Evolutionary conservation across 306 rosid species (phyloP), one percentile per base, ranked within the genome.

Genomic region (Gastrolobium bilobum): DNA sequence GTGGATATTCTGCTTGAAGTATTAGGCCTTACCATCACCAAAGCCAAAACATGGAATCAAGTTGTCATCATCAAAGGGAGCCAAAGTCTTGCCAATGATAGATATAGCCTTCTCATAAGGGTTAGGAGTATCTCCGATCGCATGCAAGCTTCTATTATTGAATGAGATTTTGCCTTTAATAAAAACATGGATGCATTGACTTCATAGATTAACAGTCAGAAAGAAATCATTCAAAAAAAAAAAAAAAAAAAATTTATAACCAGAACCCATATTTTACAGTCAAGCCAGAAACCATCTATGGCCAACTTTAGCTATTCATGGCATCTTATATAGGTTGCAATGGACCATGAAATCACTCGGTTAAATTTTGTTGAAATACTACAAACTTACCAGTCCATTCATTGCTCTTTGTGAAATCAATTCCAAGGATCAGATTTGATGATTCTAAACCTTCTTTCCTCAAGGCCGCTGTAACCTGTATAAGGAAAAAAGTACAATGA

Each of bases 31-130:
- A 94, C 97, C 90, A 84, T 92, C 97, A 69, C 99, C 99, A 81
- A 94, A 94, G 72, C 97, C 98, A 79, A 88, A 94, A 54, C 98
- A 94, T 84, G 99, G 97, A 82, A 94, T 94, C 75, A 94, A 86
- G 84, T 90, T 90, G 78, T 94, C 99, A 43, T 94, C 99, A 74
- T 92, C 97, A 71, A 94, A 92, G 39, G 99, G 95, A 68, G 99
- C 90, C 84, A 94, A 75, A 57, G 99, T 94, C 82, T 91, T 94
- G 72, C 99, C 97, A 31, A 92, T 68, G 39, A 94, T 87, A 1
- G 94, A 70, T 42, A 94, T 84, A 3, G 99, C 97, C 63, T 88
- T 91, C 85, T 92, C 97, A 62, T 94, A 94, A 1, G 99, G 99
- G 82, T 94, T 94, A 3, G 99, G 93, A 15, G 86, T 65, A 54